These are phyloP conservation scores for Calocybe gambosa DNA, from an alignment of 1,284 basidiomycete genomes.

Conservation along the genomic window DNA sequence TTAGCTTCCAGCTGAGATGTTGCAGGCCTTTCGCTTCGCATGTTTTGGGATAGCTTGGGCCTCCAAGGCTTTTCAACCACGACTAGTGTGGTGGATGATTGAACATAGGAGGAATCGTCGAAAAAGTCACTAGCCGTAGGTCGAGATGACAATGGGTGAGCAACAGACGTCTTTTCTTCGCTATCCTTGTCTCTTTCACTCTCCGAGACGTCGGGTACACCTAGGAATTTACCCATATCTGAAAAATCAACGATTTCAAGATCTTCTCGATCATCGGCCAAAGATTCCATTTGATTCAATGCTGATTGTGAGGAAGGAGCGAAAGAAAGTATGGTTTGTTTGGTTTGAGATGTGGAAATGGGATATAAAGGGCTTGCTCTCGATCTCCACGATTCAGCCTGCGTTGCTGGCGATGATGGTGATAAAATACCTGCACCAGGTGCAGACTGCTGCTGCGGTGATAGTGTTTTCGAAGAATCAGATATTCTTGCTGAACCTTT, in stretches of 20 bases:
- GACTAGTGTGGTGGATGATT: slow-evolving; percentile 16
- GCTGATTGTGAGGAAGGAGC: slow-evolving; percentile 33
- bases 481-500: slow-evolving; percentile 18
- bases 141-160: slow-evolving; percentile 24
- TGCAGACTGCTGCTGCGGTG: slow-evolving; percentile 18
- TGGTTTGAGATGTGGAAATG: slow-evolving; percentile 17
- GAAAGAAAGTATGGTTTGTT: slow-evolving; percentile 24
- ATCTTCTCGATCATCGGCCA: slow-evolving; percentile 47
- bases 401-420: slow-evolving; percentile 26
- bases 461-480: slow-evolving; percentile 21
- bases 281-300: slow-evolving; percentile 40
- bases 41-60: slow-evolving; percentile 27
- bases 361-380: slow-evolving; percentile 33
- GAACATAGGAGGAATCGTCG: slow-evolving; percentile 30
- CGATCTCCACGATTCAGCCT: slow-evolving; percentile 59
- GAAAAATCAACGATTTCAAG: slow-evolving; percentile 74
- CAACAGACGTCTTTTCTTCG: slow-evolving; percentile 14
- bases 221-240: slow-evolving; percentile 65
- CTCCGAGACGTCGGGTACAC: slow-evolving; percentile 26
- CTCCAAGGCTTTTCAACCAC: slow-evolving; percentile 40
- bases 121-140: slow-evolving; percentile 68
- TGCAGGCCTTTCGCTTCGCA: neutral
- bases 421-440: slow-evolving; percentile 9
- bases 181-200: slow-evolving; percentile 3
- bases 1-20: neutral